These are phyloP conservation scores for Luzula sylvatica DNA, from an alignment of 176 grass and related monocot genomes.

Conservation along the genomic window DNA sequence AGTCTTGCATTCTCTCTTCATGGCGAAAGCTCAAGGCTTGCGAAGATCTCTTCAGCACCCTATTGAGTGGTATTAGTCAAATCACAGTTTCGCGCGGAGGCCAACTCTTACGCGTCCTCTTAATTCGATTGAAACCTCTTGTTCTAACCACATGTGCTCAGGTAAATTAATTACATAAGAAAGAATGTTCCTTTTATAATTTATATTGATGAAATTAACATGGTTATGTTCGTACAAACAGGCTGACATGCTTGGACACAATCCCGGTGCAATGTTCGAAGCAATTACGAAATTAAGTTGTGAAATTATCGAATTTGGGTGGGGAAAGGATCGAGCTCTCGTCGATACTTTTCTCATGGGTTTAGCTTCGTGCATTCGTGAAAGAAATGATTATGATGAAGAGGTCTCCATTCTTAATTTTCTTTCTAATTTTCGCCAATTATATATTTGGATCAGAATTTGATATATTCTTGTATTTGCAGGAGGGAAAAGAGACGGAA, in stretches of 20 bases:
- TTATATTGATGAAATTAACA: not conserved
- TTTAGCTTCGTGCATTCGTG: conserved; percentile 88
- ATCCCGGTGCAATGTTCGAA: conserved; percentile 76
- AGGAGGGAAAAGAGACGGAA: conserved; percentile 94
- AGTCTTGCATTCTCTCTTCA: conserved; percentile 85
- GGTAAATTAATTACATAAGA: conserved; percentile 20
- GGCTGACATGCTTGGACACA: conserved; percentile 75
- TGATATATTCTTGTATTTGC: conserved; percentile 12
- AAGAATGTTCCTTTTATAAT: too few species aligned
- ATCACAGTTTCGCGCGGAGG: conserved; percentile 89
- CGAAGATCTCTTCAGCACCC: conserved; percentile 73
- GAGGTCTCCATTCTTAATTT: conserved; percentile 37
- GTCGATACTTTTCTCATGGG: conserved; percentile 99
- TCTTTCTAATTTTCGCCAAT: not conserved
- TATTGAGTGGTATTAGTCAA: conserved; percentile 90
- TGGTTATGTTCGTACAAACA: conserved; percentile 15
- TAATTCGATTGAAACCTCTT: conserved; percentile 96
- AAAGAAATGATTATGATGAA: conserved; percentile 91
- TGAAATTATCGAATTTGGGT: conserved; percentile 99
- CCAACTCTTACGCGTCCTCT: conserved; percentile 71
- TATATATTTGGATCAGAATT: not conserved
- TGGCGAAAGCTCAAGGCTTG: conserved; percentile 89
- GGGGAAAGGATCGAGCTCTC: conserved; percentile 95
- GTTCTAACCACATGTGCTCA: conserved; percentile 90
- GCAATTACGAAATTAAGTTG: conserved; percentile 88